Base-by-base conservation (phyloP, 495 filamentous ascomycete genomes). In the Hypoxylon intermedium region DNA sequence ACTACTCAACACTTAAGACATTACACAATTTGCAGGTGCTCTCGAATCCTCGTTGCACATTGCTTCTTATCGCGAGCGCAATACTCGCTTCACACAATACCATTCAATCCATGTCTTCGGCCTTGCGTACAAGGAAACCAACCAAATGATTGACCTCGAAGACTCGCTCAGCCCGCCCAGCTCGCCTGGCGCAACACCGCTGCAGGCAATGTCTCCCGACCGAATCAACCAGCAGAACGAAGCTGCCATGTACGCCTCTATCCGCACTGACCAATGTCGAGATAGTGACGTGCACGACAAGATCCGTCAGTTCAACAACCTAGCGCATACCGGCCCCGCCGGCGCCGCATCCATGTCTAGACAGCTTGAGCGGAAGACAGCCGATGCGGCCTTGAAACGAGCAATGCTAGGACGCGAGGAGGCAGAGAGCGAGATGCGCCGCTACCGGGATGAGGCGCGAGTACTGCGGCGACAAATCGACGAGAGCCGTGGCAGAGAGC, bases 401-500 rank as follows among this genome's bases (percentile, higher is more conserved):
- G 90, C 91, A 24, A 87, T 93, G 72, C 77, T 94, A 34, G 92
- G 90, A 23, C 83, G 92, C 31, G 91, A 95, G 72, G 90, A 93
- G 74, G 90, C 90, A 15, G 91, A 91, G 77, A 65, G 76, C 66
- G 75, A 92, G 73, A 79, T 85, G 78, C 75, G 82, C 72, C 74
- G 82, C 21, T 79, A 85, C 60, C 77, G 80, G 38, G 87, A 89
- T 6, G 87, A 89, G 56, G 70, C 74, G 0, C 68, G 78, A 23
- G 51, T 55, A 11, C 64, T 89, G 54, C 78, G 79, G 47, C 79
- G 74, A 52, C 79, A 84, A 38, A 69, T 89, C 9, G 85, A 88
- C 9, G 92, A 94, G 47, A 85, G 89, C 9, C 85, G 85, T 62
- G 84, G 87, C 15, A 77, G 87, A 44, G 89, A 93, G 72, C 80